A percentile compares a stretch with the other conserved stretches of the same genome.
Conservation (phyloP, 2,329 filamentous ascomycete species). For the Aspergillus piperis region DNA sequence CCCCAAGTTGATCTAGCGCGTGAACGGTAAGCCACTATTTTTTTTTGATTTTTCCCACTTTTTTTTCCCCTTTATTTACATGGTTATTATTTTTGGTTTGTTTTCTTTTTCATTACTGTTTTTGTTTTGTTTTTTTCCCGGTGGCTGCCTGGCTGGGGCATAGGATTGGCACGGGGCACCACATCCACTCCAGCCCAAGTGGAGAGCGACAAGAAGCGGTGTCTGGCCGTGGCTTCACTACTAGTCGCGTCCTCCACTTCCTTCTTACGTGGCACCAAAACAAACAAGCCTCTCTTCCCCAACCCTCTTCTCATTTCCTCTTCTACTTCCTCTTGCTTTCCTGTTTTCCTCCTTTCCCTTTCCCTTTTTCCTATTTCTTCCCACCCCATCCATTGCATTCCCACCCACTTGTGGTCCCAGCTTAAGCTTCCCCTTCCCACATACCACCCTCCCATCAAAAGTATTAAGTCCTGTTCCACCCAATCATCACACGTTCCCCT, state of each 20-base stretch:
- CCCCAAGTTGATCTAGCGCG: conserved; percentile 54
- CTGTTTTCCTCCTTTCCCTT: not conserved
- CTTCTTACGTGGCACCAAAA: conserved; percentile 31
- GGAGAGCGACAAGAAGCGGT: conserved; percentile 27
- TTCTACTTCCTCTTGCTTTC: not conserved
- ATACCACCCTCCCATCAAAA: conserved; percentile 6
- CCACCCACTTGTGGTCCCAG: conserved; percentile 1
- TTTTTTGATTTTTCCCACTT: conserved; percentile 18
- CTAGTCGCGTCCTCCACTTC: conserved; percentile 21
- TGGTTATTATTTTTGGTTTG: conserved; percentile 1
- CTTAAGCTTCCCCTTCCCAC: conserved; percentile 3
- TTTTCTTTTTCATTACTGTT: conserved; percentile 10
- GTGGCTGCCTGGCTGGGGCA: conserved; percentile 3
- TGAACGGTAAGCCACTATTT: conserved; percentile 49
- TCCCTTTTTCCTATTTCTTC: not conserved
- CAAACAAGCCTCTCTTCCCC: conserved; percentile 15
- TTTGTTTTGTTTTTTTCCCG: conserved; percentile 12
- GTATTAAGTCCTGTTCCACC: conserved; percentile 10
- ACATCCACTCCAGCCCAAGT: conserved; percentile 17
- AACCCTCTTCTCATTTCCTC: not conserved
- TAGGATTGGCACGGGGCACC: conserved; percentile 3
- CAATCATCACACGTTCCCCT: conserved; percentile 11
- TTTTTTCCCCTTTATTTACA: conserved; percentile 13
- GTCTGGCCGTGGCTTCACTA: conserved; percentile 20
- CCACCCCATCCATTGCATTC: not conserved